Conservation (phyloP, 2,329 filamentous ascomycete species). For the Coleophoma cylindrospora region DNA sequence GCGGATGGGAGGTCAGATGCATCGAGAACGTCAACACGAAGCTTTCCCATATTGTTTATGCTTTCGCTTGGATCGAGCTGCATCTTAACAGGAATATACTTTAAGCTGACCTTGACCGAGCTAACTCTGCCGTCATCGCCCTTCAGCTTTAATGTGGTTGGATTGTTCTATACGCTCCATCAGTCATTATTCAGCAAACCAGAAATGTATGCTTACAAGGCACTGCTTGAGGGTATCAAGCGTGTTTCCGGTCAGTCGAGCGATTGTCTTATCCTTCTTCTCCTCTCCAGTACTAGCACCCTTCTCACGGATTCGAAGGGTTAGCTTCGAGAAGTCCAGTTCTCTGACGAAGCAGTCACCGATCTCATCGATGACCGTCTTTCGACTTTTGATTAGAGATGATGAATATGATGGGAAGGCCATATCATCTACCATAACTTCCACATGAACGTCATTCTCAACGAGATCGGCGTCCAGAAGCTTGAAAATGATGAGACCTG, state of each 20-base stretch:
- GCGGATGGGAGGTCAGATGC: conserved; percentile 84
- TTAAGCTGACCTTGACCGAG: conserved; percentile 85
- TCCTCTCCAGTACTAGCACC: conserved; percentile 67
- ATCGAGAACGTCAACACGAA: conserved; percentile 90
- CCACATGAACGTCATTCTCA: conserved; percentile 69
- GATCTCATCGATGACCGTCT: conserved; percentile 80
- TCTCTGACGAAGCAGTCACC: conserved; percentile 95
- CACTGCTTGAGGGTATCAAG: conserved; percentile 84
- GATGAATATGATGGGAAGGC: conserved; percentile 85
- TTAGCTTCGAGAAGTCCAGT: conserved; percentile 92
- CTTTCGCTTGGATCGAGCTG: conserved; percentile 88
- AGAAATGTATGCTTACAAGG: conserved; percentile 50
- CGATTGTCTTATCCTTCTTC: conserved; percentile 66
- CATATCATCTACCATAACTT: conserved; percentile 93
- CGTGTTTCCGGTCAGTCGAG: conserved; percentile 79
- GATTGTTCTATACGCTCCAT: conserved; percentile 65
- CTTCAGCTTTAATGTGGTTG: conserved; percentile 74
- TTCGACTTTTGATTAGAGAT: conserved; percentile 64
- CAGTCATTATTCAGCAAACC: conserved; percentile 2
- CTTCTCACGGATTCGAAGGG: conserved; percentile 79
- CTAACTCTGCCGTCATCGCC: conserved; percentile 71
- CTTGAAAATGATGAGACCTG: conserved; percentile 89
- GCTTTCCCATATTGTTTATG: conserved; percentile 97
- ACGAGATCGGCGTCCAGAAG: conserved; percentile 85
- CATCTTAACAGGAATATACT: conserved; percentile 95